Conservation (phyloP, 2,329 filamentous ascomycete species). For the Beauveria medogensis region DNA sequence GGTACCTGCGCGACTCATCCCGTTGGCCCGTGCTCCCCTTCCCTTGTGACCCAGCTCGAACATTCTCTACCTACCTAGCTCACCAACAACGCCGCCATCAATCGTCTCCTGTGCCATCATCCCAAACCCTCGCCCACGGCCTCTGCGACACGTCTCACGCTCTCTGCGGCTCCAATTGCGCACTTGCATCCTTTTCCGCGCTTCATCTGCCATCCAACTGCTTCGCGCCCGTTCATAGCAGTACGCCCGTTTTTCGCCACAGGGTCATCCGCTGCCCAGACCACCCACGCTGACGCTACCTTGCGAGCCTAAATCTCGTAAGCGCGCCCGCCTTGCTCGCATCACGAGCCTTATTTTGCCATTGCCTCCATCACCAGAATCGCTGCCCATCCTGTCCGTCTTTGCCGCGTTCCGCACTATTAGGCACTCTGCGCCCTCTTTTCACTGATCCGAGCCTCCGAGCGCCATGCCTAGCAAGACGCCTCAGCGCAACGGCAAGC, state of each 20-base stretch:
- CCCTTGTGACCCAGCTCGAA: constrained; percentile 7
- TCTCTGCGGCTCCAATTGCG: constrained; percentile 8
- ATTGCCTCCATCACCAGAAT: not conserved
- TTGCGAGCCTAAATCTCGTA: constrained; percentile 9
- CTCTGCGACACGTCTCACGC: constrained; percentile 13
- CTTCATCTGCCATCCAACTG: not conserved
- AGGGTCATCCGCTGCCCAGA: not conserved
- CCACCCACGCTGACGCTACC: constrained; percentile 8
- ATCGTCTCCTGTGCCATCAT: constrained; percentile 4
- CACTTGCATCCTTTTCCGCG: not conserved
- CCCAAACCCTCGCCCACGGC: not conserved
- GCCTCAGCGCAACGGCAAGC: constrained; percentile 63
- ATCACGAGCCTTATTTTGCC: constrained; percentile 14
- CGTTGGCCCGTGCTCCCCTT: constrained; percentile 11
- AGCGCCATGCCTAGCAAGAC: constrained; percentile 62
- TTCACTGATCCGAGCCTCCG: not conserved
- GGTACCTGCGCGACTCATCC: not conserved
- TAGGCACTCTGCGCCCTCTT: not conserved
- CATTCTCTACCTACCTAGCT: constrained; percentile 9
- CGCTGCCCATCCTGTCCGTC: no score
- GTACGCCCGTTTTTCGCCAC: not conserved
- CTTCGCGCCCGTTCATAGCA: not conserved
- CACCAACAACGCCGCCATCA: not conserved
- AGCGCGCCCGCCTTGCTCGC: constrained; percentile 3
- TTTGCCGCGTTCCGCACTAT: not conserved